Percentiles rank a stretch among this genome's conserved stretches.
Evolutionary conservation across 1,284 basidiomycete species (phyloP).

Genomic region (Cryptococcus sp.): DNA sequence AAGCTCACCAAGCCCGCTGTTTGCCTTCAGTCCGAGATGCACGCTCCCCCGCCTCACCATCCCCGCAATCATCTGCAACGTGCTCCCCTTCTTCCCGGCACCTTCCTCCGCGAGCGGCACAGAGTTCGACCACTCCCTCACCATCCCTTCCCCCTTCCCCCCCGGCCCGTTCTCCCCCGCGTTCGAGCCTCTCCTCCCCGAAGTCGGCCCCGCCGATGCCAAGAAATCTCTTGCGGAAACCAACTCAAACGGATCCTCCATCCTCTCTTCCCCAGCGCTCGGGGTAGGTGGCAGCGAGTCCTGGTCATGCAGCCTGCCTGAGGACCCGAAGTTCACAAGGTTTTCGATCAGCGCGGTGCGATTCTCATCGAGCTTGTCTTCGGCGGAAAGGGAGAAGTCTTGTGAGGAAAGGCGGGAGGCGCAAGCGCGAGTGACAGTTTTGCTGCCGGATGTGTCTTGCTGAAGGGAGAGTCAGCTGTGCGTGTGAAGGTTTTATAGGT

Average conservation of each 20-base stretch:
- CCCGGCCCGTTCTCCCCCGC: background rate
- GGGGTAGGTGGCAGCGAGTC: constrained; percentile 29
- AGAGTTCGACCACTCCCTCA: constrained; percentile 10
- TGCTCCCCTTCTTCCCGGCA: constrained; percentile 5
- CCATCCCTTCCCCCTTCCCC: background rate
- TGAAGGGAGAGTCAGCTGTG: constrained; percentile 5
- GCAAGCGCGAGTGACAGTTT: constrained; percentile 13
- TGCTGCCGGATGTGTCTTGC: constrained; percentile 22
- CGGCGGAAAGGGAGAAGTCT: constrained; percentile 23
- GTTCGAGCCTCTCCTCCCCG: background rate
- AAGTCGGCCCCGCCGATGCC: background rate
- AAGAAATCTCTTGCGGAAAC: constrained; percentile 34
- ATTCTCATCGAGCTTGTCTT: constrained; percentile 13
- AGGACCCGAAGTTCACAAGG: constrained; percentile 22
- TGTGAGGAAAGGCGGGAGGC: constrained; percentile 23
- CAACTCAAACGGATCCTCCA: constrained; percentile 25
- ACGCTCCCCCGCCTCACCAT: constrained; percentile 24
- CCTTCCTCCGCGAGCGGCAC: constrained; percentile 9
- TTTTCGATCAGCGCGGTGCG: constrained; percentile 21
- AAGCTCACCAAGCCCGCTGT: constrained; percentile 15
- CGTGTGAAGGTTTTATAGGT: background rate
- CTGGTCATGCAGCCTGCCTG: constrained; percentile 28
- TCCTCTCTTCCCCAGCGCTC: background rate
- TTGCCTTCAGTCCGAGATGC: constrained; percentile 16
- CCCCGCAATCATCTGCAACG: constrained; percentile 21